Evolutionary conservation across 768 basidiomycete genomes (phyloP).

Genomic region (Podaxis rugospora): DNA sequence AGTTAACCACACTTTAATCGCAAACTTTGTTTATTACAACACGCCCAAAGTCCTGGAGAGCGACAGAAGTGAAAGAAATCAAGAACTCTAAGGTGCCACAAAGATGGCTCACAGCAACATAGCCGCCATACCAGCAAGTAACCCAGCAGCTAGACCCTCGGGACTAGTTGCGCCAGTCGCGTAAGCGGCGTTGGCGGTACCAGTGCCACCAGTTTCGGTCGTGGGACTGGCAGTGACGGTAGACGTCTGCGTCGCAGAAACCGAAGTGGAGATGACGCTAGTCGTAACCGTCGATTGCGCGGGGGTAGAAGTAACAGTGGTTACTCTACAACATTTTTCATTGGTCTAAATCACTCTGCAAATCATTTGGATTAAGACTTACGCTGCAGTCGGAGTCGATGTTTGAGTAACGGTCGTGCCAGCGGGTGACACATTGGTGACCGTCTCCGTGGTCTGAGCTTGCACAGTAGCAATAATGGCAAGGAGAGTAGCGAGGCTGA

Average conservation of each 20-base stretch:
- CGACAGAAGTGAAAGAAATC: background rate
- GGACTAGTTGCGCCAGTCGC: background rate
- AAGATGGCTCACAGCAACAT: background rate
- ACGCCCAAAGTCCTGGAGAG: background rate
- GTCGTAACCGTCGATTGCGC: background rate
- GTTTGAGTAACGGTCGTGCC: background rate
- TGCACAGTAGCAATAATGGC: background rate
- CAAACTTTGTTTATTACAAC: background rate
- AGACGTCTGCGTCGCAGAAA: too few relatives aligned
- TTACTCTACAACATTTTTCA: background rate
- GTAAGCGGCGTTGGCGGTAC: background rate
- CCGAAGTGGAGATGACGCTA: background rate
- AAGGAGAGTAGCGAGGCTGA: background rate
- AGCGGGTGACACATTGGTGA: background rate
- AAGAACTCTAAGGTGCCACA: background rate
- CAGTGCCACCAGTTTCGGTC: background rate
- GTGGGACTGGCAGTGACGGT: background rate
- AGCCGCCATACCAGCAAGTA: constrained; percentile 2
- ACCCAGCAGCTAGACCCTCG: background rate
- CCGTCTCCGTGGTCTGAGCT: background rate
- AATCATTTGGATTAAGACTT: background rate
- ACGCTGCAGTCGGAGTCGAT: background rate
- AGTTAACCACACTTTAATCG: background rate
- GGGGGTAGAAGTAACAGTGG: background rate
- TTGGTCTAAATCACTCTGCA: background rate